Conservation (phyloP, 805 yeast species). For the Danielia oregonensis region DNA sequence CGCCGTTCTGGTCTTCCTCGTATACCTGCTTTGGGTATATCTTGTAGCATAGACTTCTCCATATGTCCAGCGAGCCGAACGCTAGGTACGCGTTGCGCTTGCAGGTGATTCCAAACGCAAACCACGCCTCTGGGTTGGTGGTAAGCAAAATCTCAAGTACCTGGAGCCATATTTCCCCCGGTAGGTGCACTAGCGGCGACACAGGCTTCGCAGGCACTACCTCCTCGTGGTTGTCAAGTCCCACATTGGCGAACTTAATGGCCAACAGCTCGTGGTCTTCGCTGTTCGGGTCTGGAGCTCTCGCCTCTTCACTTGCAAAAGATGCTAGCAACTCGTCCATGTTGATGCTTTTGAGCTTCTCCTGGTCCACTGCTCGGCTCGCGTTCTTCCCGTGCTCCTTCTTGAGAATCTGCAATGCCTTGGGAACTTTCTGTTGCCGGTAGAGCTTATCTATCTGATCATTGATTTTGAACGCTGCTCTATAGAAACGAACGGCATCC, state of each 20-base stretch:
- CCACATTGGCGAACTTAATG: slow-evolving; percentile 25
- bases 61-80: slow-evolving; percentile 47
- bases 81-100: slow-evolving; percentile 53
- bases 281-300: slow-evolving; percentile 23
- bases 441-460: slow-evolving; percentile 65
- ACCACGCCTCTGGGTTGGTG: slow-evolving; percentile 60
- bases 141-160: slow-evolving; percentile 47
- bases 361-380: slow-evolving; percentile 31
- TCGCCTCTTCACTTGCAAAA: slow-evolving; percentile 29
- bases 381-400: slow-evolving; percentile 28
- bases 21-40: slow-evolving; percentile 55
- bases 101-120: slow-evolving; percentile 57
- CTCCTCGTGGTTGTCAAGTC: slow-evolving; percentile 18
- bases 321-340: slow-evolving; percentile 38
- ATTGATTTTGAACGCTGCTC: slow-evolving; percentile 63
- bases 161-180: slow-evolving; percentile 55
- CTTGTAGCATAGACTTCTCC: slow-evolving; percentile 47
- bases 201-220: slow-evolving; percentile 23
- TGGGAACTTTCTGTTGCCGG: slow-evolving; percentile 50
- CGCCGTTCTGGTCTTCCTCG: slow-evolving; percentile 35
- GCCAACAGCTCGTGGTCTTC: slow-evolving; percentile 19
- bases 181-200: slow-evolving; percentile 35
- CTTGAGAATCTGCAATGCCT: slow-evolving; percentile 23
- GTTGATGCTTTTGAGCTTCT: slow-evolving; percentile 34
- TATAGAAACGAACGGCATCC: slow-evolving; percentile 74